A percentile compares a stretch with the other conserved stretches of the same genome.
Evolutionary conservation across 495 filamentous ascomycete species (phyloP).

Genomic region (Podospora didyma): DNA sequence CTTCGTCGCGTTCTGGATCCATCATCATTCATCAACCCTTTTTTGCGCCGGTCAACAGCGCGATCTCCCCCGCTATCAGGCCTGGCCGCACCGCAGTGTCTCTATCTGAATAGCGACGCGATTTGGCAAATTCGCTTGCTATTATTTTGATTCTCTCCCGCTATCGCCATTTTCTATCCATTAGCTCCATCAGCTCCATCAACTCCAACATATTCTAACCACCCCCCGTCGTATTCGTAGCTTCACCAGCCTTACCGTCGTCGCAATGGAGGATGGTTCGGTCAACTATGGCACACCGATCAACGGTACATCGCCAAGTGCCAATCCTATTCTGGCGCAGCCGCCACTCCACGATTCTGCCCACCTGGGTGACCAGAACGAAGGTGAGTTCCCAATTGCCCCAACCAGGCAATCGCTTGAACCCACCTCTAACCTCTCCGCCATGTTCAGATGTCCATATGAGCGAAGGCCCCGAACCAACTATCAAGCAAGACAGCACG

Average conservation of each 20-base stretch:
- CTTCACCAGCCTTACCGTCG: conserved; percentile 10
- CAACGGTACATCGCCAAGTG: conserved; percentile 46
- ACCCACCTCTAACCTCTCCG: not conserved
- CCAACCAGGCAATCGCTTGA: not conserved
- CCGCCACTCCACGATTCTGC: conserved; percentile 39
- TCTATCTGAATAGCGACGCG: not conserved
- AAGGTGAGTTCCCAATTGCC: conserved; percentile 26
- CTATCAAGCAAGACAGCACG: conserved; percentile 51
- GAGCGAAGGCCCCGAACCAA: conserved; percentile 44
- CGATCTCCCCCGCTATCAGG: not conserved
- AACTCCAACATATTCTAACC: not conserved
- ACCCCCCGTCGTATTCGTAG: not conserved
- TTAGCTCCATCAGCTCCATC: not conserved
- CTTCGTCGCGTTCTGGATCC: no score
- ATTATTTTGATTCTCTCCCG: not conserved
- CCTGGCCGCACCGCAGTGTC: not conserved
- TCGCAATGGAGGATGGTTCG: conserved; percentile 52
- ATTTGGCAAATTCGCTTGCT: not conserved
- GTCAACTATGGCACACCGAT: conserved; percentile 51
- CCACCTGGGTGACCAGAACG: conserved; percentile 16
- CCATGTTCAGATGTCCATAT: conserved; percentile 49
- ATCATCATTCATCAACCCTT: conserved; percentile 18
- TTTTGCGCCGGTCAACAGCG: conserved; percentile 17
- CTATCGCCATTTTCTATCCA: not conserved
- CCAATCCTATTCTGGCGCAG: conserved; percentile 50